Evolutionary conservation across 345 rosid genomes (phyloP).

Genomic region (Noccaea bulbosa): DNA sequence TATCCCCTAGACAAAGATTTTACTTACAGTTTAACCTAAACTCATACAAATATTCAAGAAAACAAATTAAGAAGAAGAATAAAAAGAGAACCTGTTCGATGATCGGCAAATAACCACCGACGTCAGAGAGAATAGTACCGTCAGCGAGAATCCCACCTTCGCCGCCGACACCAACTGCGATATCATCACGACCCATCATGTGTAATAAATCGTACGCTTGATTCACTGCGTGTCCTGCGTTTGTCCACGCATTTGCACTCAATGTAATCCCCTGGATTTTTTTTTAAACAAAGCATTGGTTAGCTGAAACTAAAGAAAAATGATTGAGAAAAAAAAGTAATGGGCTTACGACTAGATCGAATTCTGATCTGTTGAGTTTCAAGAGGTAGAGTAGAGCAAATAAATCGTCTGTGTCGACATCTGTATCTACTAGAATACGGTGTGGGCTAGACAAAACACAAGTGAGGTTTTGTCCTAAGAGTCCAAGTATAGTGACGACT

Average conservation of each 20-base stretch:
- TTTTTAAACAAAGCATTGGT: slow-evolving; percentile 31
- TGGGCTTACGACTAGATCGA: slow-evolving; percentile 65
- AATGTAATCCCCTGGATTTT: slow-evolving; percentile 68
- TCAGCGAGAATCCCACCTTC: slow-evolving; percentile 78
- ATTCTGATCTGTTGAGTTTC: slow-evolving; percentile 82
- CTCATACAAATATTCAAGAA: background rate
- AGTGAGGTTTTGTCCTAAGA: slow-evolving; percentile 26
- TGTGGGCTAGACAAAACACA: slow-evolving; percentile 44
- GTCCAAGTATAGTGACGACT: slow-evolving; percentile 17
- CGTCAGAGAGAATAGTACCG: slow-evolving; percentile 70
- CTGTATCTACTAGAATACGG: slow-evolving; percentile 81
- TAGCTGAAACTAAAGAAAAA: background rate
- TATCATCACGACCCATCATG: slow-evolving; percentile 91
- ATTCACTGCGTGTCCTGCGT: slow-evolving; percentile 91
- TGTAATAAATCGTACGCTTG: slow-evolving; percentile 84
- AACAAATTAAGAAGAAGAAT: background rate
- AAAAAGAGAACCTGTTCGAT: slow-evolving; percentile 70
- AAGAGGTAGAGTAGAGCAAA: slow-evolving; percentile 80
- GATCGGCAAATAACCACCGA: slow-evolving; percentile 91
- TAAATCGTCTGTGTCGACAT: slow-evolving; percentile 86
- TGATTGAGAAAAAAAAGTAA: background rate
- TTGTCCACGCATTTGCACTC: slow-evolving; percentile 76
- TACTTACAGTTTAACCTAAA: background rate
- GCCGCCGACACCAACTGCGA: slow-evolving; percentile 86
- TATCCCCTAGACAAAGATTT: slow-evolving; percentile 52